These are phyloP conservation scores for Lachnellula occidentalis DNA, from an alignment of 2,329 filamentous ascomycete genomes.

Conservation along the genomic window DNA sequence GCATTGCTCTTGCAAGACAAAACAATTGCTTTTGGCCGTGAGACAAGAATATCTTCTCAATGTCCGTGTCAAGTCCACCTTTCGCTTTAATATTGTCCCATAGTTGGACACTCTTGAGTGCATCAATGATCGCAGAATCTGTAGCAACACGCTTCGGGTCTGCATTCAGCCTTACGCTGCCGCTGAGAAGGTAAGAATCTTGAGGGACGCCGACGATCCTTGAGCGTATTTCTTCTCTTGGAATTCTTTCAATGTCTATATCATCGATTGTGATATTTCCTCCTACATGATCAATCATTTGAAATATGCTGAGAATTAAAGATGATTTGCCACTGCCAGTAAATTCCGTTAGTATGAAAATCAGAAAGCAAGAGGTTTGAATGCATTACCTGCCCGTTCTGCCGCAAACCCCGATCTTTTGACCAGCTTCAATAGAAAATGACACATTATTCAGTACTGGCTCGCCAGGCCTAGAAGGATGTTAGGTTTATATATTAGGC, in stretches of 20 bases:
- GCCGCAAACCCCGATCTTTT: constrained; percentile 45
- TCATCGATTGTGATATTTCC: constrained; percentile 41
- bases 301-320: constrained; percentile 43
- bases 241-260: constrained; percentile 39
- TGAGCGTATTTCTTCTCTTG: constrained; percentile 39
- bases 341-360: constrained; percentile 26
- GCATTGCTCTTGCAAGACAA: constrained; percentile 41
- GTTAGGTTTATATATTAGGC: neutral
- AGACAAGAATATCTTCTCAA: constrained; percentile 54
- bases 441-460: neutral
- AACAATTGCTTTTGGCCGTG: constrained; percentile 46
- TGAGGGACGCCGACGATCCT: constrained; percentile 38
- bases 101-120: constrained; percentile 41
- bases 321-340: constrained; percentile 34
- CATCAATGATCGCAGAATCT: constrained; percentile 38
- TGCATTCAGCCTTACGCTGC: constrained; percentile 42
- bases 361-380: too few species aligned
- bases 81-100: constrained; percentile 36
- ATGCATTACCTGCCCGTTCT: neutral
- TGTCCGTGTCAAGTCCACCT: constrained; percentile 32
- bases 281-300: constrained; percentile 41
- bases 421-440: constrained; percentile 40
- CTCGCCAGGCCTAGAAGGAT: neutral
- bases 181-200: constrained; percentile 44
- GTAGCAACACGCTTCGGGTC: constrained; percentile 36